A percentile compares a stretch with the other conserved stretches of the same genome.
These are phyloP conservation scores for Pugionium dolabratum DNA, from an alignment of 345 rosid genomes.

Conservation along the genomic window DNA sequence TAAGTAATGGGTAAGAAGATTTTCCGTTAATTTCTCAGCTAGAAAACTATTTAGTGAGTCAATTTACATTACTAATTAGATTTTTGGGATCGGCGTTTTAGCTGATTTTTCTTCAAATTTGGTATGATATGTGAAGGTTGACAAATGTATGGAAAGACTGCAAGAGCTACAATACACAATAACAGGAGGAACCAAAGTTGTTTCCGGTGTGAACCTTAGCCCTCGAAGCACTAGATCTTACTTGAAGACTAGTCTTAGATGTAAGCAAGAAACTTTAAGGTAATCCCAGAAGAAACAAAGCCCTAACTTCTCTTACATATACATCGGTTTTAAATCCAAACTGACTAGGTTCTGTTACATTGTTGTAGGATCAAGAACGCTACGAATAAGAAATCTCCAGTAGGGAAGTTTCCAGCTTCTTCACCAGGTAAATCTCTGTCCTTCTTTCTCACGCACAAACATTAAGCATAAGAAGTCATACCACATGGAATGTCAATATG, in stretches of 20 bases:
- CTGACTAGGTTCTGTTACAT: conserved; percentile 21
- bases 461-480: background rate
- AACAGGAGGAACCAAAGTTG: too few species aligned
- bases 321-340: background rate
- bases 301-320: background rate
- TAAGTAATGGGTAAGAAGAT: conserved; percentile 1
- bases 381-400: conserved; percentile 57
- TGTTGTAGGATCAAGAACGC: conserved; percentile 63
- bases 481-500: too few species aligned
- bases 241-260: conserved; percentile 33
- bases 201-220: conserved; percentile 43
- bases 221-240: conserved; percentile 88
- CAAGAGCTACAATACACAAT: too few species aligned
- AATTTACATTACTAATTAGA: too few species aligned
- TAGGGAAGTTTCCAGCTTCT: too few species aligned
- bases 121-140: conserved; percentile 62
- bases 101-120: background rate
- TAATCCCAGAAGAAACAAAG: conserved; percentile 32
- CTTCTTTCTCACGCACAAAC: background rate
- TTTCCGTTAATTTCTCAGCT: background rate
- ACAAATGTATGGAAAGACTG: conserved; percentile 80
- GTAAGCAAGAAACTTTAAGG: conserved; percentile 36
- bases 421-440: conserved; percentile 44
- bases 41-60: too few species aligned
- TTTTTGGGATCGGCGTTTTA: too few species aligned